phyloP scores from a whole-genome alignment of 2,329 filamentous ascomycete species.

The Stylonectria norvegica region DNA sequence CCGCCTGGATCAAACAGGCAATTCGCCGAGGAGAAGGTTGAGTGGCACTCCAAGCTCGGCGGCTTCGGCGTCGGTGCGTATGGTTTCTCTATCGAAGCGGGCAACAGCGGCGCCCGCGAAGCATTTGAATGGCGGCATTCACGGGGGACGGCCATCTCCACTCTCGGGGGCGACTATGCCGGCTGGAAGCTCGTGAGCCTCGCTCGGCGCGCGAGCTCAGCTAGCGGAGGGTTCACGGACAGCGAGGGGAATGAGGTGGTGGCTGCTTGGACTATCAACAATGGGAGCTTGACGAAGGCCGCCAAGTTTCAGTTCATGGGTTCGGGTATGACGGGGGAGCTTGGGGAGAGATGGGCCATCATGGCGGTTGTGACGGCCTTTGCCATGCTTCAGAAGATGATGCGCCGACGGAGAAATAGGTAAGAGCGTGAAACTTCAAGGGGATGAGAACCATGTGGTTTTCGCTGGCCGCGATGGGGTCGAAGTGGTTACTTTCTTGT shows the following conservation, averaged over 20 bases:
- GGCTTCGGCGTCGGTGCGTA: conserved; percentile 10
- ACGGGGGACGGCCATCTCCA: conserved; percentile 12
- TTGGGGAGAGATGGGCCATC: conserved; percentile 27
- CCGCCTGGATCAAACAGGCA: conserved; percentile 11
- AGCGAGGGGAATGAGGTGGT: conserved; percentile 22
- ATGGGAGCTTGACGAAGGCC: conserved; percentile 14
- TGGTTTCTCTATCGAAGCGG: conserved; percentile 19
- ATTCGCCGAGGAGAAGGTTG: conserved; percentile 13
- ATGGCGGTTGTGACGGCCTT: conserved; percentile 21
- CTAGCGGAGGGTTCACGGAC: conserved; percentile 12
- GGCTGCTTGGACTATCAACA: conserved; percentile 18
- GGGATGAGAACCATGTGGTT: no score
- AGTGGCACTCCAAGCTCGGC: background rate
- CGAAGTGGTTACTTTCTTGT: no score
- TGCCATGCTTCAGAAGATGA: conserved; percentile 12
- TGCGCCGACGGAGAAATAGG: background rate
- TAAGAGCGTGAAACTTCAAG: background rate
- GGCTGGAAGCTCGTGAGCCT: conserved; percentile 25
- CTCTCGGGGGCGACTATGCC: conserved; percentile 11
- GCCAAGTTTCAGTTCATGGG: conserved; percentile 22
- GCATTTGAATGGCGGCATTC: conserved; percentile 24
- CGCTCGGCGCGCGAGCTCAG: conserved; percentile 5
- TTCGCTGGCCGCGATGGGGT: no score
- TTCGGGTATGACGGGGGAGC: conserved; percentile 18
- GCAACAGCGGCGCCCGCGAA: conserved; percentile 16